These are phyloP conservation scores for Phallus indusiatus DNA, from an alignment of 768 basidiomycete species.

Conservation along the genomic window DNA sequence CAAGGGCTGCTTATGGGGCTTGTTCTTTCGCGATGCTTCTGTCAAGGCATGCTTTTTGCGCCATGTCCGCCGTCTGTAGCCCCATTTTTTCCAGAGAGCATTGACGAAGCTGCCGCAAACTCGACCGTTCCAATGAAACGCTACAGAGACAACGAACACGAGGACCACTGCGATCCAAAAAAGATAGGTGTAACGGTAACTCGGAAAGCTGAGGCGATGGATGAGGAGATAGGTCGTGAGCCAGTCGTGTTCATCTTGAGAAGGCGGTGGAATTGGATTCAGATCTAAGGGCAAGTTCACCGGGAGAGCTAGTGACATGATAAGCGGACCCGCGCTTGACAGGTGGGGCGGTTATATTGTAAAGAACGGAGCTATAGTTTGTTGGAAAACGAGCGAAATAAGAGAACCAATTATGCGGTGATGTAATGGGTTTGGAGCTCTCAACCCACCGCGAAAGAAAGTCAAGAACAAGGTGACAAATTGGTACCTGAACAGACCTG, in stretches of 20 bases:
- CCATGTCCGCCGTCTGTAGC: conserved; percentile 49
- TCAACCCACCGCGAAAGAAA: too few species aligned
- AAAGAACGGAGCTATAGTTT: not conserved
- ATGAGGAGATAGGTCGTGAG: conserved; percentile 47
- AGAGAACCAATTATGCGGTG: too few species aligned
- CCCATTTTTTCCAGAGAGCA: conserved; percentile 44
- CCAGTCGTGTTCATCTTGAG: conserved; percentile 39
- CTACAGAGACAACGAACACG: conserved; percentile 30
- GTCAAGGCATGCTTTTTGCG: conserved; percentile 36
- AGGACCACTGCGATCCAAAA: conserved; percentile 47
- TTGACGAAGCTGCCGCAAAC: conserved; percentile 25
- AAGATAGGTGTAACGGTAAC: conserved; percentile 47
- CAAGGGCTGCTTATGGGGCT: conserved; percentile 31
- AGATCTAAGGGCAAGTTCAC: conserved; percentile 12
- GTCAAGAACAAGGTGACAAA: too few species aligned
- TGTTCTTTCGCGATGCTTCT: conserved; percentile 22
- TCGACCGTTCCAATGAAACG: conserved; percentile 34
- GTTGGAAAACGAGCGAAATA: too few species aligned
- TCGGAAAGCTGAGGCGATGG: conserved; percentile 42
- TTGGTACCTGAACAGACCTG: too few species aligned
- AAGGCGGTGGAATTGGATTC: conserved; percentile 36
- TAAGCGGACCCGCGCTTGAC: not conserved
- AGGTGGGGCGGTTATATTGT: not conserved
- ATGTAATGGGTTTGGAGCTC: too few species aligned
- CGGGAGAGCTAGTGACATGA: not conserved